A percentile compares a stretch with the other conserved stretches of the same genome.
Evolutionary conservation across 768 basidiomycete genomes (phyloP).

Genomic region (Pleurotus salmoneostramineus): DNA sequence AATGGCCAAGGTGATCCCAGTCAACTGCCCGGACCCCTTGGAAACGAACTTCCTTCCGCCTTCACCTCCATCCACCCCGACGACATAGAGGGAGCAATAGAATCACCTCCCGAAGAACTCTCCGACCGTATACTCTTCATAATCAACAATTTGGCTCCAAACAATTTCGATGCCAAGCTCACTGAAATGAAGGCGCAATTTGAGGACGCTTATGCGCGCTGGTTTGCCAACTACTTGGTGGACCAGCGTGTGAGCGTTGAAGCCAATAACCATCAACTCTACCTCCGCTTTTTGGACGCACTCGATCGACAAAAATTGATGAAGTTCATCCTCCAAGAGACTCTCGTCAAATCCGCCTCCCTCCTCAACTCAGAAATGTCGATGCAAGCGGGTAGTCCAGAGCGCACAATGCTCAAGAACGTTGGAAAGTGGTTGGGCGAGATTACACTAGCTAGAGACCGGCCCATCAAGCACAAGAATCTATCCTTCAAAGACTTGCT

Average conservation of each 20-base stretch:
- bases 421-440: slow-evolving; percentile 93
- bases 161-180: slow-evolving; percentile 87
- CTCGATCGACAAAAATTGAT: slow-evolving; percentile 64
- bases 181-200: slow-evolving; percentile 84
- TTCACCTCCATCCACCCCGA: slow-evolving; percentile 84
- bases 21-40: slow-evolving; percentile 23
- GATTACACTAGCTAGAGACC: slow-evolving; percentile 89
- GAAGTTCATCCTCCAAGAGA: slow-evolving; percentile 89
- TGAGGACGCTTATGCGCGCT: slow-evolving; percentile 78
- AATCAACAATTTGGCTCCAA: slow-evolving; percentile 94
- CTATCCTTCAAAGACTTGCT: slow-evolving; percentile 97
- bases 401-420: slow-evolving; percentile 88
- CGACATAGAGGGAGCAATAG: slow-evolving; percentile 52
- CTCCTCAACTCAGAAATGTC: slow-evolving; percentile 92
- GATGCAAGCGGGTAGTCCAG: slow-evolving; percentile 69
- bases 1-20: slow-evolving; percentile 33
- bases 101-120: slow-evolving; percentile 76
- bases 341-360: slow-evolving; percentile 78
- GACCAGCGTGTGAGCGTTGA: slow-evolving; percentile 94
- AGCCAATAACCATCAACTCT: slow-evolving; percentile 94
- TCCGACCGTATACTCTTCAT: slow-evolving; percentile 97
- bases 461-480: slow-evolving; percentile 89
- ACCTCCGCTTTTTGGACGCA: slow-evolving; percentile 89
- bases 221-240: slow-evolving; percentile 98
- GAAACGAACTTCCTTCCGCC: slow-evolving; percentile 43